Conservation (phyloP, 257 asterid genomes). For the Lavandula angustifolia region DNA sequence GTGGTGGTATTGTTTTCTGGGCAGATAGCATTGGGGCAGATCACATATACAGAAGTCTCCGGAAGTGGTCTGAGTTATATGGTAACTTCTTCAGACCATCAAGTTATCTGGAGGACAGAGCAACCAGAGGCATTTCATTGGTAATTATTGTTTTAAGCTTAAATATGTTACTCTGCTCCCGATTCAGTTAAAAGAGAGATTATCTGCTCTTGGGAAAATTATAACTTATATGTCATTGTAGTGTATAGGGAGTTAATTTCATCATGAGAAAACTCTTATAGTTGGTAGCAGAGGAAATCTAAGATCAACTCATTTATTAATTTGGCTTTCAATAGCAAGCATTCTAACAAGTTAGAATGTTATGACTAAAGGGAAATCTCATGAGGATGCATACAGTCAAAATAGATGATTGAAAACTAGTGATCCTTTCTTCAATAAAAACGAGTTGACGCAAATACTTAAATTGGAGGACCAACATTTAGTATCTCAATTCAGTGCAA, state of each 20-base stretch:
- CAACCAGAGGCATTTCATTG: conserved; percentile 80
- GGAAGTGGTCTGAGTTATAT: conserved; percentile 67
- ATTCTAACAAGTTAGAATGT: conserved; percentile 1
- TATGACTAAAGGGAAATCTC: background rate
- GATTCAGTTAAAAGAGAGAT: background rate
- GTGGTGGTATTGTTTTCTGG: conserved; percentile 96
- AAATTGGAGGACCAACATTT: background rate
- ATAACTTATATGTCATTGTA: background rate
- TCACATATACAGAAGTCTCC: conserved; percentile 67
- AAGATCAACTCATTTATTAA: conserved; percentile 9
- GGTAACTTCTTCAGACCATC: conserved; percentile 87
- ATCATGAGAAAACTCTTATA: background rate
- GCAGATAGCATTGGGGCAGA: conserved; percentile 91
- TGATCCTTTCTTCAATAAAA: background rate
- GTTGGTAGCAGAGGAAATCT: background rate
- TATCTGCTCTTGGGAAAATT: background rate
- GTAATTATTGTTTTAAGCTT: conserved; percentile 50
- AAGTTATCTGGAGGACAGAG: conserved; percentile 82
- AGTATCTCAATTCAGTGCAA: background rate
- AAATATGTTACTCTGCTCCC: background rate
- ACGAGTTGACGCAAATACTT: background rate
- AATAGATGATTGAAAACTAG: background rate
- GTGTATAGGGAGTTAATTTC: background rate
- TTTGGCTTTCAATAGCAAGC: background rate
- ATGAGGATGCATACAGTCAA: background rate